These are phyloP conservation scores for Pseudocercospora pini-densiflorae DNA, from an alignment of 2,329 filamentous ascomycete genomes.

Conservation along the genomic window DNA sequence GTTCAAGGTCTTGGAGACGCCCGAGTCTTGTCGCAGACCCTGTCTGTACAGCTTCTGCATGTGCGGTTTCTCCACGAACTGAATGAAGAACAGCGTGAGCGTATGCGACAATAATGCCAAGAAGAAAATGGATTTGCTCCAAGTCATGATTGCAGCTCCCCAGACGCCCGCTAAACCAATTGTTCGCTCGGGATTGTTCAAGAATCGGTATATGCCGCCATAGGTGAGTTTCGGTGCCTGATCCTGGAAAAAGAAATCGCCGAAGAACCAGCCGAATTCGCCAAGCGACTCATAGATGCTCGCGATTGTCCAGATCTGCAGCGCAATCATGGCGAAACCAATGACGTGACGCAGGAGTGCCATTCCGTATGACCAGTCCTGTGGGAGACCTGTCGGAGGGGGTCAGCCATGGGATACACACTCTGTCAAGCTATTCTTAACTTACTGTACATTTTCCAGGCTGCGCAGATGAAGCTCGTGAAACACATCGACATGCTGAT, in stretches of 20 bases:
- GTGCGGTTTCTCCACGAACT: conserved; percentile 92
- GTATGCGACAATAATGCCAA: conserved; percentile 85
- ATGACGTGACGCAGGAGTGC: conserved; percentile 85
- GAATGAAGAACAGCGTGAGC: conserved; percentile 83
- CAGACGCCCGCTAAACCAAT: conserved; percentile 94
- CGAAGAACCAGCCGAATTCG: conserved; percentile 99
- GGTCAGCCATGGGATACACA: conserved; percentile 13
- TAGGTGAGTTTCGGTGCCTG: conserved; percentile 88
- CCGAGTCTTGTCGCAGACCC: conserved; percentile 81
- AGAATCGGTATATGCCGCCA: conserved; percentile 94
- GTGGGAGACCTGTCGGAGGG: conserved; percentile 61
- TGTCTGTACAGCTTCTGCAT: conserved; percentile 98
- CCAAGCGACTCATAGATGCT: conserved; percentile 96
- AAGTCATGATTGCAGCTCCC: conserved; percentile 92
- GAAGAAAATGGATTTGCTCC: conserved; percentile 83
- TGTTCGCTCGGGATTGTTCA: conserved; percentile 96
- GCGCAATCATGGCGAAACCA: conserved; percentile 75
- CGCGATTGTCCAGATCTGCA: conserved; percentile 90
- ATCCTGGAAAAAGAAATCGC: conserved; percentile 99
- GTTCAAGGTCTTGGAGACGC: conserved; percentile 88
- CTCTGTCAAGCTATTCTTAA: conserved; percentile 4
- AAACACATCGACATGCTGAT: conserved; percentile 91
- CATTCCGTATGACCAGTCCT: conserved; percentile 85
- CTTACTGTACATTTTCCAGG: conserved; percentile 88
- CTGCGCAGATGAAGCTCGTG: conserved; percentile 83